phyloP scores from a whole-genome alignment of 2,329 filamentous ascomycete species.

The Didymosphaeria variabile region DNA sequence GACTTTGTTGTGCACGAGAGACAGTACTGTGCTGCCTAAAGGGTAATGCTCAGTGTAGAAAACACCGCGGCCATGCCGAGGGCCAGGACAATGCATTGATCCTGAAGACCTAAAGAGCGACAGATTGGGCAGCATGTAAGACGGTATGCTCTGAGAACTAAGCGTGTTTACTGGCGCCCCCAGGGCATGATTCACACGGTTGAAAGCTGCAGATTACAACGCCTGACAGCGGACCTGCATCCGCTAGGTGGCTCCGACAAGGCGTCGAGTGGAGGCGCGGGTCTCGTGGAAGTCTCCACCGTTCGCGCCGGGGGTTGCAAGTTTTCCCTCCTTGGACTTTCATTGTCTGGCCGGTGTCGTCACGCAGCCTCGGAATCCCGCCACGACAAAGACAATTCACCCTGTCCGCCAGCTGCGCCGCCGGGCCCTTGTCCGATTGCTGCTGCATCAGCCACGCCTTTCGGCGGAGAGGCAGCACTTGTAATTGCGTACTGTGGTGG shows the following conservation, averaged over 20 bases:
- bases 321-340: constrained; percentile 11
- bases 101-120: not conserved
- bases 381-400: constrained; percentile 20
- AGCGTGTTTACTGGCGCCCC: constrained; percentile 20
- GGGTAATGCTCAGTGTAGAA: not conserved
- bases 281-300: constrained; percentile 15
- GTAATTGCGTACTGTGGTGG: constrained; percentile 3
- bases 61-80: not conserved
- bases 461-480: constrained; percentile 1
- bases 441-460: constrained; percentile 25
- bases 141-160: not conserved
- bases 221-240: constrained; percentile 25
- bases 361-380: constrained; percentile 15
- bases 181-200: constrained; percentile 25
- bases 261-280: constrained; percentile 12
- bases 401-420: constrained; percentile 16
- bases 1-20: constrained; percentile 1
- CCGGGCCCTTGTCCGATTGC: constrained; percentile 23
- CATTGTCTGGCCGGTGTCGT: constrained; percentile 18
- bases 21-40: not conserved
- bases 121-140: not conserved
- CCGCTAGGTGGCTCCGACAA: constrained; percentile 8
- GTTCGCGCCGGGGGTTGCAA: constrained; percentile 17
- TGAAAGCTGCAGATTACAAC: constrained; percentile 17
- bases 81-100: not conserved